Base-by-base conservation (phyloP, 2,329 filamentous ascomycete species). In the Colletotrichum costaricense region DNA sequence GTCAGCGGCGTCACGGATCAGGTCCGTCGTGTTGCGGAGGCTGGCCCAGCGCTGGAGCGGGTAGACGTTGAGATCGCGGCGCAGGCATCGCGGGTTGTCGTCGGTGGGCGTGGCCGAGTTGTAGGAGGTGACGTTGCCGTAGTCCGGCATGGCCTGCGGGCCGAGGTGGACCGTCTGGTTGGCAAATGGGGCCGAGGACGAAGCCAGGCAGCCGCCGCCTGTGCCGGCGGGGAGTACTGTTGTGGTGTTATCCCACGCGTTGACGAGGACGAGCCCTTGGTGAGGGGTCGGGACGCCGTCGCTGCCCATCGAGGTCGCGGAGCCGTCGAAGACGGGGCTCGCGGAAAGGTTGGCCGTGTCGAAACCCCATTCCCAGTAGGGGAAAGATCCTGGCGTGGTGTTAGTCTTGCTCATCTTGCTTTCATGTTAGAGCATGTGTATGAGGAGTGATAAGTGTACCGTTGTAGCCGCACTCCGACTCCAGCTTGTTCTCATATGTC, bases 121-220 rank as follows among this genome's bases (percentile, higher is more conserved):
- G 16, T 71, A 65, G 14, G 67, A 56, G 54, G 63, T 66, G 33
- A 76, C 74, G 26, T 71, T 72, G 38, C 76, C 74, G 26, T 22
- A 62, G n/a, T 28, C 55, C n/a, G 26, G 64, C 56, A 72, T 33
- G 28, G 55, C 64, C 6, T 62, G 78, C 4, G 83, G 82, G 0
- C 84, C 83, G 63, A 86, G 77, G 75, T 82, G 83, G 56, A 84
- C 80, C 4, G 78, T 81, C 76, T 83, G 82, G 76, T 83, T 82
- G 38, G 77, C 42, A 76, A 26, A 89, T 83, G 1, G 81, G 81
- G 8, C 82, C 81, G 54, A 75, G 72, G n/a, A 72, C 75, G 33
- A 84, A 78, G 19, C 42, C 42, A 49, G 19, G 63, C 82, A 74
- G 9, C 89, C 89, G 57, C 89, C 88, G 14, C 89, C 89, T 0